Conservation (phyloP, 495 filamentous ascomycete species). For the Durotheca rogersii region DNA sequence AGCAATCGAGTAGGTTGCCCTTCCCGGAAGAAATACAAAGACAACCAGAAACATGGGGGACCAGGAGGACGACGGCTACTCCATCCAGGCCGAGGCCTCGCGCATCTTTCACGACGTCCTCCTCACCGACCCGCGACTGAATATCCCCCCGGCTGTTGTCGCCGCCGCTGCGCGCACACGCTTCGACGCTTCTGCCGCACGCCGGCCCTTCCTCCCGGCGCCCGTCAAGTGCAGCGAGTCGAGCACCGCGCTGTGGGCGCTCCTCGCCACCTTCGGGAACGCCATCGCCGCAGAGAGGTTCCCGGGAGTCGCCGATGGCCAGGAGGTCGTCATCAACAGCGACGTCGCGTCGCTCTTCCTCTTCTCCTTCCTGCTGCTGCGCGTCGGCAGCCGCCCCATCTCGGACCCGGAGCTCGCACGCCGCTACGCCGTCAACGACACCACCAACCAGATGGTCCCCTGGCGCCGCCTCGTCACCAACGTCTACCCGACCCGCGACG, state of each 20-base stretch:
- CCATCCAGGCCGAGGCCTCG: slow-evolving; percentile 31
- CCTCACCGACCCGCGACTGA: slow-evolving; percentile 23
- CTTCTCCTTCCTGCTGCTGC: slow-evolving; percentile 28
- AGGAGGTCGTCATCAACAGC: slow-evolving; percentile 33
- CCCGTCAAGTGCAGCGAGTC: slow-evolving; percentile 35
- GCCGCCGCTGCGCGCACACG: slow-evolving; percentile 19
- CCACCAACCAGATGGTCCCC: slow-evolving; percentile 25
- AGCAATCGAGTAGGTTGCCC: no score
- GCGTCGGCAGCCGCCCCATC: slow-evolving; percentile 22
- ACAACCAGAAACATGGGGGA: background rate
- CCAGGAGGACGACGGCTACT: slow-evolving; percentile 14
- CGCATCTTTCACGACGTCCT: slow-evolving; percentile 30
- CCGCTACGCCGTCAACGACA: slow-evolving; percentile 30
- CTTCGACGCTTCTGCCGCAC: slow-evolving; percentile 23
- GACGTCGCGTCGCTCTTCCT: slow-evolving; percentile 38
- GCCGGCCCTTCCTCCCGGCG: slow-evolving; percentile 27
- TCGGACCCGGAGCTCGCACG: slow-evolving; percentile 19
- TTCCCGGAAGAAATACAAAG: background rate
- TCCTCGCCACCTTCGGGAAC: slow-evolving; percentile 34
- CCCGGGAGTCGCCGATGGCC: no score
- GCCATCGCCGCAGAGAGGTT: no score
- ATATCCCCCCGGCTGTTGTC: slow-evolving; percentile 21
- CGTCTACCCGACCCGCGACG: slow-evolving; percentile 55
- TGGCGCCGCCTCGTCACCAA: slow-evolving; percentile 46
- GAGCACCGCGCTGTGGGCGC: slow-evolving; percentile 33